Evolutionary conservation across 1,284 basidiomycete species (phyloP).

Genomic region (Malassezia obtusa): DNA sequence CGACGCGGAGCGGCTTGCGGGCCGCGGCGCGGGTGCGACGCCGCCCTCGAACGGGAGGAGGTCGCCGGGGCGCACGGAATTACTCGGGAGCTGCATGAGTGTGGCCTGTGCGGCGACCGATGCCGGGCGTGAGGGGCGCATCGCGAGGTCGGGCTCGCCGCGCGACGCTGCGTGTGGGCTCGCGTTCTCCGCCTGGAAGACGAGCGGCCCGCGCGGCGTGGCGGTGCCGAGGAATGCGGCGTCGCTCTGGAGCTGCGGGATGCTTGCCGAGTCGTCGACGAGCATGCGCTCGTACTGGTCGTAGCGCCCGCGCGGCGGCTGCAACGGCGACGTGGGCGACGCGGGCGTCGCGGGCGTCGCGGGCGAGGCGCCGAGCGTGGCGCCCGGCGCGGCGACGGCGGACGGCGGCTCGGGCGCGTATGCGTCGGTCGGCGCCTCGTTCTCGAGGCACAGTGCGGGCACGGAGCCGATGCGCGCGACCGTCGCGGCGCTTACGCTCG

Average conservation of each 20-base stretch:
- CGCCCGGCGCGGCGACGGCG: not conserved
- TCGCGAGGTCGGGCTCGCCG: no score
- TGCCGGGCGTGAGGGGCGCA: no score
- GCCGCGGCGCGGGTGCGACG: not conserved
- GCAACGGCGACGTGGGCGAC: not conserved
- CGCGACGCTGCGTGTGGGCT: no score
- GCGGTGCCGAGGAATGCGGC: constrained; percentile 11
- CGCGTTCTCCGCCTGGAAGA: not conserved
- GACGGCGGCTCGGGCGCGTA: not conserved
- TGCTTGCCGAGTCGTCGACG: not conserved
- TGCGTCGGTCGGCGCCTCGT: not conserved
- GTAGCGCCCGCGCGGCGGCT: not conserved
- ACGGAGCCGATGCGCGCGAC: constrained; percentile 38
- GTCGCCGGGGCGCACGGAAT: not conserved
- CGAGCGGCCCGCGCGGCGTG: constrained; percentile 6
- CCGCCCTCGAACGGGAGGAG: not conserved
- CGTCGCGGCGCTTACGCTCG: constrained; percentile 19
- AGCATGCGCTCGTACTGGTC: not conserved
- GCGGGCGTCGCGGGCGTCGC: no score
- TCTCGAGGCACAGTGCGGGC: constrained; percentile 25
- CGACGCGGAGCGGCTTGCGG: not conserved
- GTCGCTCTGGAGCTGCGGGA: not conserved
- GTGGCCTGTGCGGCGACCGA: not conserved
- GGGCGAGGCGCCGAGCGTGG: no score
- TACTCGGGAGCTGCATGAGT: not conserved